Base-by-base conservation (phyloP, 2,329 filamentous ascomycete genomes). In the Sodiomyces alkalinus region DNA sequence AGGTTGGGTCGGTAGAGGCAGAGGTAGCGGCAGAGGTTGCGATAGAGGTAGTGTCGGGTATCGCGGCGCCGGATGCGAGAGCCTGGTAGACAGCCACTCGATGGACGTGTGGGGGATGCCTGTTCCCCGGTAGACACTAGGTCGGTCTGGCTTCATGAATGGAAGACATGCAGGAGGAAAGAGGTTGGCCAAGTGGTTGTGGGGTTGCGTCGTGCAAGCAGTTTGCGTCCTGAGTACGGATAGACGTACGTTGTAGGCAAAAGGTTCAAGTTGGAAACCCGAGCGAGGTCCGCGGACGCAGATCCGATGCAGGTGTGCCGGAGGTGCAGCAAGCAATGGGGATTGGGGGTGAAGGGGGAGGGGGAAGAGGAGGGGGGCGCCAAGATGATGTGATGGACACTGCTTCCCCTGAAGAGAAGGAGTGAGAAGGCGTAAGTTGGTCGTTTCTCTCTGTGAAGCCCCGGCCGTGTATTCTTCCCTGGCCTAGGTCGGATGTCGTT, bases 111-210 rank as follows among this genome's bases (percentile, higher is more conserved):
- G 43, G 37, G 27, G 41, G 40, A 45, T 48, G 25, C 17, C 27
- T 29, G 16, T 45, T 42, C 47, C 48, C 44, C 40, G 42, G 37
- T n/a, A 34, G 39, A 39, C 36, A 40, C 42, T 41, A 45, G 40
- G 11, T 40, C 39, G 42, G 43, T 48, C 49, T 52, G 40, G 53
- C 41, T 49, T 51, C 51, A 52, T 52, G 48, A 49, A 50, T 53
- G 54, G 51, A 42, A 54, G 52, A 47, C 52, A 60, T 63, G 58
- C 60, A 64, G 64, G 49, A 52, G 57, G 52, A 47, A 40, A 42
- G 18, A 40, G 49, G 43, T 41, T 40, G 49, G 43, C 42, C 48
- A 54, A 56, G 55, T 32, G 49, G 51, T 51, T 47, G 44, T 47
- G 48, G 41, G 40, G 44, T 24, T 42, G 41, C 30, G 27, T 39